Conservation (phyloP, 2,329 filamentous ascomycete genomes). For the Paramyrothecium roridum region DNA sequence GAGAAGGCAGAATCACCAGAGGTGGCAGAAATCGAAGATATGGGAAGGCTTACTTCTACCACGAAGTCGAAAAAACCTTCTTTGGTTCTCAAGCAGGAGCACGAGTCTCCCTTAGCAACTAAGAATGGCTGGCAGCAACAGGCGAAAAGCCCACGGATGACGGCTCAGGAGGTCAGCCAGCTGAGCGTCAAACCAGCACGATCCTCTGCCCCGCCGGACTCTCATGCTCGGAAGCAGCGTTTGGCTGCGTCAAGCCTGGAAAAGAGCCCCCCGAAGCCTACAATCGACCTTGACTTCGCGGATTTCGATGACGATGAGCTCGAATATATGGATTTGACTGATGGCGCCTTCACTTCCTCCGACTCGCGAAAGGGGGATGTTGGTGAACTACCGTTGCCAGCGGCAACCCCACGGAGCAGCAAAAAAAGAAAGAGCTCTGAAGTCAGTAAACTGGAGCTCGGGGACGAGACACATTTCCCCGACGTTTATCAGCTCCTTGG, state of each 20-base stretch:
- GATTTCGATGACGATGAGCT: constrained; percentile 30
- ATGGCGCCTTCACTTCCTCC: constrained; percentile 27
- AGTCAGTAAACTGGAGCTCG: constrained; percentile 33
- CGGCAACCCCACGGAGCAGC: constrained; percentile 34
- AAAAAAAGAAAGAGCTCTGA: constrained; percentile 54
- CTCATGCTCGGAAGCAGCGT: not conserved
- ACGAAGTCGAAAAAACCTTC: constrained; percentile 42
- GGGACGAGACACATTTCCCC: constrained; percentile 45
- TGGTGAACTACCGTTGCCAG: constrained; percentile 36
- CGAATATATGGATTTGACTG: constrained; percentile 38
- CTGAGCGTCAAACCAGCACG: not conserved
- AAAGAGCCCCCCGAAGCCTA: constrained; percentile 14
- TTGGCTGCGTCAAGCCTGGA: constrained; percentile 17
- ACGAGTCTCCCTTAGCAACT: not conserved
- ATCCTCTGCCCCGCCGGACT: not conserved
- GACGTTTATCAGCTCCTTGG: constrained; percentile 50
- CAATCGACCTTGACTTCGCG: constrained; percentile 27
- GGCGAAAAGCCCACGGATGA: not conserved
- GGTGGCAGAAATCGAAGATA: constrained; percentile 27
- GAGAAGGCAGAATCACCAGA: constrained; percentile 19
- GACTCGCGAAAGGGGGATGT: constrained; percentile 33
- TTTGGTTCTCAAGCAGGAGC: constrained; percentile 24
- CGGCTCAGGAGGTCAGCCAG: not conserved
- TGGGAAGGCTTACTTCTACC: constrained; percentile 42
- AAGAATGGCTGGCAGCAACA: not conserved